Evolutionary conservation across 2,329 filamentous ascomycete species (phyloP), one percentile per base, ranked within the genome.

Genomic region (Apiospora koreana): DNA sequence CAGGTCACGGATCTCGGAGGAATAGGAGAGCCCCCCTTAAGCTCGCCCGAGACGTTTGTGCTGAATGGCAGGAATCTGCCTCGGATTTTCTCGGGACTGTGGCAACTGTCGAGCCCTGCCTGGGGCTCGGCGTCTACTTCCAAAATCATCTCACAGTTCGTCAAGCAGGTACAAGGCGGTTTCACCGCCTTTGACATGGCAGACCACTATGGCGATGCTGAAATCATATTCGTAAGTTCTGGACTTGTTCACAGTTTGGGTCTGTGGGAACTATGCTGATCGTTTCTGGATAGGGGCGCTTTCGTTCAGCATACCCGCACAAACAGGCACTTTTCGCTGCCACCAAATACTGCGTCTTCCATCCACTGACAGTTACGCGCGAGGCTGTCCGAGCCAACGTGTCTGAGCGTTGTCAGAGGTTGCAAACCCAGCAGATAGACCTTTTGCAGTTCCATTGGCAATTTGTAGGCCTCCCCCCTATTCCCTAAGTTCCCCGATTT

Each of bases 371-470:
- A 1, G 72, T 80, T 18, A 80, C 77, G 1, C 69, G 74, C 7
- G 71, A 75, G 1, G 77, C 72, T 54, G 77, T 81, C 0, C 74
- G 79, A 0, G 72, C 70, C 0, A 76, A 73, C 2, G 78, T 81
- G 1, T 75, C 73, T 6, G 80, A 81, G 72, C 73, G 80, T n/a
- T 79, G 75, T 21, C 75, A 78, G 42, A 73, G 80, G 6, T 73
- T 81, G 35, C 43, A 54, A 14, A 75, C 75, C 12, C 79, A 79
- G 5, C 73, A 77, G 25, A 75, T 81, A 28, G 79, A 81, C 23
- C 72, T 81, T 41, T 69, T 81, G 18, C 79, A 81, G 71, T 80
- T 81, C 70, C 79, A 81, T 58, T 81, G 79, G 79, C 74, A 79
- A 25, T 73, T 79, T 73, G 79, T 81, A 72, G 71, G 79, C 75